Percentiles rank a stretch among this genome's conserved stretches.
These are phyloP conservation scores for Apophysomyces sp. DNA, from an alignment of 371 early-diverging fungal genomes.

Conservation along the genomic window DNA sequence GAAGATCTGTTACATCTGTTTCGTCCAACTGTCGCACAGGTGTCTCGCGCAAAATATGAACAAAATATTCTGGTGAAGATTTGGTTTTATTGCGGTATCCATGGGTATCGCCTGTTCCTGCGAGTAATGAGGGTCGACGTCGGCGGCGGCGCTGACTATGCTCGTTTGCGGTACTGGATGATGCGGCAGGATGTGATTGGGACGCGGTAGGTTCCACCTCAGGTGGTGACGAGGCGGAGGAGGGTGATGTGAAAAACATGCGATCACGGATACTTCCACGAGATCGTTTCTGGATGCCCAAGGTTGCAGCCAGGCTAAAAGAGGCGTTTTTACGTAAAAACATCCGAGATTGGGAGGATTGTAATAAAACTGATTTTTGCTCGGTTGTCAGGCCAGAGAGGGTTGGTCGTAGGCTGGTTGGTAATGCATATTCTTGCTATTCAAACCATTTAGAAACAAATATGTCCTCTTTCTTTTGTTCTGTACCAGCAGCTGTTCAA, in stretches of 20 bases:
- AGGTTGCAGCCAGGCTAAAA: constrained; percentile 28
- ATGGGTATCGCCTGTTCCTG: background rate
- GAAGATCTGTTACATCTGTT: constrained; percentile 35
- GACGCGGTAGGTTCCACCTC: background rate
- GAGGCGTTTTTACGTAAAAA: constrained; percentile 36
- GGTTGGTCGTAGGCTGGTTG: constrained; percentile 32
- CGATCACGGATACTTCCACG: background rate
- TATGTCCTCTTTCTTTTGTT: too few species aligned
- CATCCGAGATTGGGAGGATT: constrained; percentile 35
- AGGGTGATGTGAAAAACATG: background rate
- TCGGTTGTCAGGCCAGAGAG: constrained; percentile 37
- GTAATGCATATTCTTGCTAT: constrained; percentile 46
- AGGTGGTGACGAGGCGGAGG: background rate
- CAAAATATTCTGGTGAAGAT: constrained; percentile 38
- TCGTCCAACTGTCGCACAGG: constrained; percentile 38
- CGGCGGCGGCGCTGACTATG: constrained; percentile 2
- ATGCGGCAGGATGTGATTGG: background rate
- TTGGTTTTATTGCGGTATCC: constrained; percentile 25
- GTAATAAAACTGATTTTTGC: constrained; percentile 40
- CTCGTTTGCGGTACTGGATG: constrained; percentile 1
- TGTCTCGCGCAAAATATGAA: constrained; percentile 25
- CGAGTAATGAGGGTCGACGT: constrained; percentile 12
- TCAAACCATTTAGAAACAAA: too few species aligned
- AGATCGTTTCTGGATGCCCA: constrained; percentile 21
- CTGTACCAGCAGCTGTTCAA: constrained; percentile 40